These are phyloP conservation scores for Dissophora globulifera DNA, from an alignment of 192 early-diverging fungal species.

Conservation along the genomic window DNA sequence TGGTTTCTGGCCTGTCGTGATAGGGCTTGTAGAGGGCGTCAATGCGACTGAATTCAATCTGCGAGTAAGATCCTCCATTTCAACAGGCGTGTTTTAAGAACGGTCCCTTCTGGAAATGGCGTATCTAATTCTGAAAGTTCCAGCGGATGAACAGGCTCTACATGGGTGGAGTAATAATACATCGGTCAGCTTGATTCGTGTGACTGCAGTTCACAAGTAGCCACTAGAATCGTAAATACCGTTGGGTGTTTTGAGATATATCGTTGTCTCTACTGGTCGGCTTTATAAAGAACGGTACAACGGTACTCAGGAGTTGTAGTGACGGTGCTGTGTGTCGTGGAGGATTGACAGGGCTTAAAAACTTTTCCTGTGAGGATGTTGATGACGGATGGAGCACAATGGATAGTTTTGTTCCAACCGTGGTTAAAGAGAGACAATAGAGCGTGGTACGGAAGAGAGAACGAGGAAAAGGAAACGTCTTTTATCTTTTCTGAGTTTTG, in stretches of 20 bases:
- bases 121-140: constrained; percentile 7
- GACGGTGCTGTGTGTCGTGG: constrained; percentile 6
- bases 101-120: constrained; percentile 6
- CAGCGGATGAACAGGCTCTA: constrained; percentile 1
- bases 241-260: constrained; percentile 4
- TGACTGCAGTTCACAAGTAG: constrained; percentile 2
- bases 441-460: no score
- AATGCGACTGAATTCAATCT: constrained; percentile 7
- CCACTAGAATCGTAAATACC: constrained; percentile 6
- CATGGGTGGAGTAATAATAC: constrained; percentile 1
- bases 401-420: no score
- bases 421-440: no score
- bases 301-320: background rate
- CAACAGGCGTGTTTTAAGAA: constrained; percentile 11
- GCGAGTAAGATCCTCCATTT: constrained; percentile 5
- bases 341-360: background rate
- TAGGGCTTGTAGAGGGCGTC: constrained; percentile 6
- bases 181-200: constrained; percentile 4
- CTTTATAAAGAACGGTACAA: no score
- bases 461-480: no score
- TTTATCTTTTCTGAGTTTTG: no score
- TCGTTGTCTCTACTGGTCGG: no score
- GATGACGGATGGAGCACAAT: constrained; percentile 6
- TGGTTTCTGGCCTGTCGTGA: constrained; percentile 6
- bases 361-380: constrained; percentile 2